Conservation (phyloP, 169 alveolate genomes). For the Ichthyophthirius multifiliis region DNA sequence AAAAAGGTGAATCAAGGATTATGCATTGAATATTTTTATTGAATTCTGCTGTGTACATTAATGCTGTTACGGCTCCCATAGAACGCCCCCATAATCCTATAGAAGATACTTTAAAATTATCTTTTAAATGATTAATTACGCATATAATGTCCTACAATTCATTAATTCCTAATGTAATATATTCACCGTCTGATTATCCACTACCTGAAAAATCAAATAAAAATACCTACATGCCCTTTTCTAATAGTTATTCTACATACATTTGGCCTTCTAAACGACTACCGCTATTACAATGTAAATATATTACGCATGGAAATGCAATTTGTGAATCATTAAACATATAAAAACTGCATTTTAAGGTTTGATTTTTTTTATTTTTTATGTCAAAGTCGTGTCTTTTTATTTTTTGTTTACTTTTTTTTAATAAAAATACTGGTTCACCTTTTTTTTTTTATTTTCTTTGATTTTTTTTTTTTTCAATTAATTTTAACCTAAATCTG, state of each 20-base stretch:
- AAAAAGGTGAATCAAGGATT: not conserved
- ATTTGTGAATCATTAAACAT: too few species aligned
- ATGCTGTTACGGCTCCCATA: slow-evolving; percentile 72
- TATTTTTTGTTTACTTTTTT: too few species aligned
- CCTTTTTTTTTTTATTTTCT: too few species aligned
- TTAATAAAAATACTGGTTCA: too few species aligned
- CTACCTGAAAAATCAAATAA: slow-evolving; percentile 79
- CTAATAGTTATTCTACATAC: not conserved
- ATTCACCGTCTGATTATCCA: slow-evolving; percentile 79
- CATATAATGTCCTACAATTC: slow-evolving; percentile 64
- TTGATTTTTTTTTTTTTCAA: too few species aligned
- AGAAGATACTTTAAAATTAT: slow-evolving; percentile 36
- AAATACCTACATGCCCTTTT: slow-evolving; percentile 24
- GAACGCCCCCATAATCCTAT: slow-evolving; percentile 78
- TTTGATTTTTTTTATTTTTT: too few species aligned
- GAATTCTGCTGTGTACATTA: not conserved
- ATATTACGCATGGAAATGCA: not conserved
- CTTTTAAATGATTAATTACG: slow-evolving; percentile 51
- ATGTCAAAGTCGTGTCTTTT: too few species aligned
- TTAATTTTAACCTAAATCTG: not conserved
- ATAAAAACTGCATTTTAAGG: too few species aligned
- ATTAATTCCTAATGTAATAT: slow-evolving; percentile 72
- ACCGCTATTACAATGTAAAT: slow-evolving; percentile 22
- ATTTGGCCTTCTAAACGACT: slow-evolving; percentile 7
- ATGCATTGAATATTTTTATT: too few species aligned